Evolutionary conservation across 2,329 filamentous ascomycete species (phyloP), one percentile per base, ranked within the genome.

Genomic region (Arthrobotrys sinensis): DNA sequence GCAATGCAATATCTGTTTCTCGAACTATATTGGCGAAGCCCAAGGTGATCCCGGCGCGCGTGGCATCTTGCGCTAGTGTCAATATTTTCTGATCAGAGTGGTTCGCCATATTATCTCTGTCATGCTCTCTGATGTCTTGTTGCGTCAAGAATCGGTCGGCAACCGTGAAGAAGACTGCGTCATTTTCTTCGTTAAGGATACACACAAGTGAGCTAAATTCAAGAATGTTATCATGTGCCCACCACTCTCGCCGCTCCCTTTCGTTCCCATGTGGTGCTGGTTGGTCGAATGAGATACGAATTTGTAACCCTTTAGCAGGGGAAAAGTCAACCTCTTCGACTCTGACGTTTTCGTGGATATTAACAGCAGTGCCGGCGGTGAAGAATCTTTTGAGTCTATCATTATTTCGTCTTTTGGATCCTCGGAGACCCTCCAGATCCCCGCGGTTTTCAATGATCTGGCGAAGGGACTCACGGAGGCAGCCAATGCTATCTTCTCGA

Each of bases 401-500:
- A 46, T 46, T 11, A 45, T 70, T 75, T 36, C 57, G 64, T 16
- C 57, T 55, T 46, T 45, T 67, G 28, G 65, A 19, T 52, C 69
- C 16, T 46, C 45, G 8, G 2, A 71, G 50, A 14, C 16, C 52
- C 12, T 67, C 65, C 6, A 82, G 62, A 8, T 80, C 48, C 40
- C 38, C 76, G 71, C 77, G 82, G 45, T 57, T 79, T 38, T 80
- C 80, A 32, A 82, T 80, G 2, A 83, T 76, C 3, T 79, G 79
- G 19, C 81, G 77, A 5, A 83, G 79, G 19, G 82, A 79, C 43
- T 83, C 81, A 7, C 82, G 80, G 2, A 83, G 76, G 53, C 80
- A 76, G 1, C 82, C 82, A 12, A 81, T 81, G 12, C 80, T 82
- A 62, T 83, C 82, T 64, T 82, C 81, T 32, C 82, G 79, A 38